Base-by-base conservation (phyloP, 495 filamentous ascomycete genomes). In the Aspergillus diversus region DNA sequence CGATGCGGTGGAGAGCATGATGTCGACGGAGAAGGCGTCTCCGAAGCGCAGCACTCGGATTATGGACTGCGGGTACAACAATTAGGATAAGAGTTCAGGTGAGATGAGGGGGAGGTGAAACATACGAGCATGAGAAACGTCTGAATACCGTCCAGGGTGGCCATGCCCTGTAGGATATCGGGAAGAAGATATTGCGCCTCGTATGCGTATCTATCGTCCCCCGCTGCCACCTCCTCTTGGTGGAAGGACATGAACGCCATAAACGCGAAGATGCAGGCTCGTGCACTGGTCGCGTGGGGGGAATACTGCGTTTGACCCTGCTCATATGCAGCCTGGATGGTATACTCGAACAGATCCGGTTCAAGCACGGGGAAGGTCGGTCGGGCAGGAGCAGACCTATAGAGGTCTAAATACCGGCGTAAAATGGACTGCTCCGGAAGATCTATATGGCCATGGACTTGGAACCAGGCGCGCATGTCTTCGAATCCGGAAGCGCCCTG, bases 61-160 rank as follows among this genome's bases (percentile, higher is more conserved):
- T 17, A 58, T 5, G 9, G 31, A 31, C 55, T 58, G 9, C 3
- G 5, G 5, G 3, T 27, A 21, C 21, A 3, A 57, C 13, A 31
- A 16, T 11, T 34, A 0, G 33, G 42, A 33, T 17, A n/a, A 21
- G 33, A 4, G 21, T 16, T 33, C 4, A 16, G 21, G 1, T 1
- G 2, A 27, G 21, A 2, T 27, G 8, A 21, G 13, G 21, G 13
- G 33, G 13, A 27, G n/a, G 32, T 7, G 13, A 3, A 15, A 48
- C 54, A 5, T 42, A 63, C 61, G 6, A 63, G 61, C 34, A 63
- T 63, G 11, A 57, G 11, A 11, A 63, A 12, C 1, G 61, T 47
- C 33, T 63, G 61, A 15, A 63, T 16, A 6, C 54, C 61, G 21
- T 63, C 54, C 3, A 63, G 0, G 16, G 33, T 58, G 7, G 39